Evolutionary conservation across 306 rosid species (phyloP), one percentile per base, ranked within the genome.

Genomic region (Clitoria ternatea): DNA sequence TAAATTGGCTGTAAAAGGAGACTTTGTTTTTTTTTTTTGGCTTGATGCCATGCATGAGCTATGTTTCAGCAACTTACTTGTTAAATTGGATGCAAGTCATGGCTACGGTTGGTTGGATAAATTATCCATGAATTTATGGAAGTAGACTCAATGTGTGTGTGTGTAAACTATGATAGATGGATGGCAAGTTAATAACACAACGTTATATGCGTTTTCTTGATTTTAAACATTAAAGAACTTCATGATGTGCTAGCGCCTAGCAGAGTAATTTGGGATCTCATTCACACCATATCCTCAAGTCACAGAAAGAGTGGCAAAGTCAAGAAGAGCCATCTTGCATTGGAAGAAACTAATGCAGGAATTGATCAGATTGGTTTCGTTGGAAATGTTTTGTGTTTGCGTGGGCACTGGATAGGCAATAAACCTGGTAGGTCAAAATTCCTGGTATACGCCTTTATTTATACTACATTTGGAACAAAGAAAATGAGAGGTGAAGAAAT

Each of bases 1-100:
- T 69, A 77, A 82, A 65, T 69, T 54, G 55, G 3, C 42, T 72
- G 76, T 45, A 73, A 56, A 54, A 77, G 24, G 60, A 69, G 70
- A 39, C 13, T 13, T 67, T 61, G 18, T 13, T 67, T 61, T 55
- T 5, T 26, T 52, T 55, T 66, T 67, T 49, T n/a, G n/a, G 1
- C 69, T 14, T 69, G 30, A 53, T 67, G 26, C 70, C 65, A 63
- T 77, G 70, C 53, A 54, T 61, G 53, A 53, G 22, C 52, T 37
- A 48, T 77, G 35, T 74, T 54, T 68, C 55, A 61, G 42, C 20
- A 45, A 55, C 72, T 17, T 53, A 61, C 53, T 49, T 69, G 66
- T 69, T 30, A 54, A 61, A 47, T 39, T 64, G 61, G 70, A 54
- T 37, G 24, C 54, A 33, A 23, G 52, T 55, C 26, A 42, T 54